phyloP scores from a whole-genome alignment of 2,329 filamentous ascomycete genomes.

The Aspergillus hiratsukae region DNA sequence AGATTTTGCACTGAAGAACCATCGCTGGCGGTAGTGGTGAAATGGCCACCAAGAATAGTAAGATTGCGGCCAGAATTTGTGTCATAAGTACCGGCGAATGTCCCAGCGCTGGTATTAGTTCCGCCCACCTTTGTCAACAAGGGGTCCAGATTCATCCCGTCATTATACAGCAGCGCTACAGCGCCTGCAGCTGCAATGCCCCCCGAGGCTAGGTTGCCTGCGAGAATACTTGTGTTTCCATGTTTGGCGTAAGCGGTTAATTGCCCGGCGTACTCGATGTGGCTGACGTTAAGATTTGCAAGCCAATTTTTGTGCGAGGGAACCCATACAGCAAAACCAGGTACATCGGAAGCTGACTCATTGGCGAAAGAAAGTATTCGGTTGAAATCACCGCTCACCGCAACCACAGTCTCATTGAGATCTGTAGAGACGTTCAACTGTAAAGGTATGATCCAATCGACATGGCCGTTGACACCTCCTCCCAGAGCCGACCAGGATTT shows the following conservation, averaged over 20 bases:
- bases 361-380: conserved; percentile 63
- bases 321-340: conserved; percentile 88
- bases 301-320: conserved; percentile 83
- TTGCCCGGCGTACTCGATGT: conserved; percentile 65
- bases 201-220: conserved; percentile 75
- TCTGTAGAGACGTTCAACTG: conserved; percentile 70
- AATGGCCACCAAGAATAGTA: conserved; percentile 84
- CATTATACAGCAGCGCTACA: conserved; percentile 54
- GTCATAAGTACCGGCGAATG: conserved; percentile 78
- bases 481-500: conserved; percentile 76
- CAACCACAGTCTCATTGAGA: conserved; percentile 67
- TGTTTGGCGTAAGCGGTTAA: conserved; percentile 65
- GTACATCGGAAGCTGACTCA: conserved; percentile 57
- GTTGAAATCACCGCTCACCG: conserved; percentile 75
- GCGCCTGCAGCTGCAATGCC: conserved; percentile 69
- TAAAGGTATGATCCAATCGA: conserved; percentile 70
- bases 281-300: conserved; percentile 64
- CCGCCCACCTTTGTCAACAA: conserved; percentile 48
- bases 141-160: conserved; percentile 35
- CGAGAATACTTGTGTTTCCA: conserved; percentile 62
- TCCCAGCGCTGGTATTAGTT: conserved; percentile 20
- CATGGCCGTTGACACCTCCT: conserved; percentile 76
- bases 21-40: conserved; percentile 64
- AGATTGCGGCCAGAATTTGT: conserved; percentile 66
- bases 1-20: conserved; percentile 74